Conservation (phyloP, 1,284 basidiomycete genomes). For the Entoloma clypeatum region DNA sequence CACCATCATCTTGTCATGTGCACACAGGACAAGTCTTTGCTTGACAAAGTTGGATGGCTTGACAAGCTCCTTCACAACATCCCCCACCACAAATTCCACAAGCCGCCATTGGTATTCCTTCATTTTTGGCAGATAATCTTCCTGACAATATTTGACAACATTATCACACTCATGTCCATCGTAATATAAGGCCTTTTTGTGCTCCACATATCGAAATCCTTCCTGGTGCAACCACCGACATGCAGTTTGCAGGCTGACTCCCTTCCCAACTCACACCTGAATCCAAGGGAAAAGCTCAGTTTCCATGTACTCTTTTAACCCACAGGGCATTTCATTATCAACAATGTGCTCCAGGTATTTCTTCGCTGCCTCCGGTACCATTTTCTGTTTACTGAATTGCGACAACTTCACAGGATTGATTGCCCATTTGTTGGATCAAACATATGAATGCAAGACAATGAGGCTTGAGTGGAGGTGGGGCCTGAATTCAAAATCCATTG, state of each 20-base stretch:
- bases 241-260: constrained; percentile 25
- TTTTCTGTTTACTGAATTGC: constrained; percentile 22
- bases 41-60: constrained; percentile 24
- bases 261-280: constrained; percentile 26
- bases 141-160: constrained; percentile 22
- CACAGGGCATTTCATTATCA: constrained; percentile 32
- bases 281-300: constrained; percentile 32
- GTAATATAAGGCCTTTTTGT: constrained; percentile 28
- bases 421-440: constrained; percentile 30
- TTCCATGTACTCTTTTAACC: constrained; percentile 35
- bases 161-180: constrained; percentile 26
- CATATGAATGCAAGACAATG: constrained; percentile 22
- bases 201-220: constrained; percentile 29
- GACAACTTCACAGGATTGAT: constrained; percentile 31
- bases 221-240: constrained; percentile 23
- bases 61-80: constrained; percentile 21
- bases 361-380: constrained; percentile 27
- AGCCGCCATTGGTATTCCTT: constrained; percentile 17
- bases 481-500: no score
- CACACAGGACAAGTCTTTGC: constrained; percentile 26
- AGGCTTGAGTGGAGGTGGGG: no score
- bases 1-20: constrained; percentile 37
- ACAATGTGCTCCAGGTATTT: constrained; percentile 27
- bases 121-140: constrained; percentile 25
- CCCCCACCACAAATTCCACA: constrained; percentile 24